Percentiles rank a stretch among this genome's conserved stretches.
Conservation (phyloP, 2,329 filamentous ascomycete species). For the Apiospora kogelbergensis region DNA sequence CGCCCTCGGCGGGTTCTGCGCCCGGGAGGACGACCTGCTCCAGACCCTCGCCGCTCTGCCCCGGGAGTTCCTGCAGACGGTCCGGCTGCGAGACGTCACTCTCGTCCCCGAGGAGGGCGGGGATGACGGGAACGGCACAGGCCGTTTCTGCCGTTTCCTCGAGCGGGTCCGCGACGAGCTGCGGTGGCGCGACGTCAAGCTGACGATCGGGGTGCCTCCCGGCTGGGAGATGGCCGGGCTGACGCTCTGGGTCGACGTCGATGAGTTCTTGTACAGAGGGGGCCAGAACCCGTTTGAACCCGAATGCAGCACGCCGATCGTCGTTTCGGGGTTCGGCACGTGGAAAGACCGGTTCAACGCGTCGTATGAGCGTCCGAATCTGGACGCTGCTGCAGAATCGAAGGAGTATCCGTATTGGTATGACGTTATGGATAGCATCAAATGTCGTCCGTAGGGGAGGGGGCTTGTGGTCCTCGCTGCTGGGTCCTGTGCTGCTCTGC, state of each 20-base stretch:
- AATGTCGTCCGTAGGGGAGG: neutral
- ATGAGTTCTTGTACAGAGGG: slow-evolving; percentile 23
- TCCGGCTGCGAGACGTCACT: slow-evolving; percentile 31
- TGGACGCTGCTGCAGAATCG: neutral
- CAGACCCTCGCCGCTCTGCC: slow-evolving; percentile 28
- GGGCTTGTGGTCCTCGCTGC: too few relatives aligned
- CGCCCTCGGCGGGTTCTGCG: slow-evolving; percentile 27
- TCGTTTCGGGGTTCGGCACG: neutral
- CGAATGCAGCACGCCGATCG: neutral
- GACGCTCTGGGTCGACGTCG: slow-evolving; percentile 15
- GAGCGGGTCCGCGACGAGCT: slow-evolving; percentile 21
- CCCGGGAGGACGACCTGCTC: slow-evolving; percentile 27
- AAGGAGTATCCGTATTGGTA: too few relatives aligned
- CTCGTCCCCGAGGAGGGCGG: too few relatives aligned
- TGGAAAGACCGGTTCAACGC: neutral
- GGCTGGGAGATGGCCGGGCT: neutral
- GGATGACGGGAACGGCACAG: neutral
- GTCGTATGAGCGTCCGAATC: neutral
- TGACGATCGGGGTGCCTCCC: neutral
- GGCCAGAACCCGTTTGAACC: slow-evolving; percentile 21
- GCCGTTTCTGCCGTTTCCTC: slow-evolving; percentile 17
- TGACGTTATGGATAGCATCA: neutral
- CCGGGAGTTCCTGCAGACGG: slow-evolving; percentile 23
- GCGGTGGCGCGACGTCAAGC: slow-evolving; percentile 17
- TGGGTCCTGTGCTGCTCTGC: too few relatives aligned